Evolutionary conservation across 1,284 basidiomycete genomes (phyloP).

Genomic region (Sporisorium sorghi): DNA sequence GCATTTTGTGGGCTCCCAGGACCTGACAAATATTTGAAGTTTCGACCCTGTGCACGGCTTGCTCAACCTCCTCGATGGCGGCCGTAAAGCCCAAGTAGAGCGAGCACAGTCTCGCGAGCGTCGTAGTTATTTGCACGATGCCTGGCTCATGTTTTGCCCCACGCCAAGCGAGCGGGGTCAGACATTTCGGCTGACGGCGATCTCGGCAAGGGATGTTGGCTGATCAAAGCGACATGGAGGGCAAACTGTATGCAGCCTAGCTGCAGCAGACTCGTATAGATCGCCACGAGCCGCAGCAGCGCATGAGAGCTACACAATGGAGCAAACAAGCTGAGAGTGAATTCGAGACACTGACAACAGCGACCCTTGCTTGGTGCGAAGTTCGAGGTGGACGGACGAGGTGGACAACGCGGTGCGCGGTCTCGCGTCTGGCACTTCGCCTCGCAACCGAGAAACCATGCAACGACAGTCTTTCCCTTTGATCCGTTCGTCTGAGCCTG

Average conservation of each 20-base stretch:
- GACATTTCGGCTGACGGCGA: not conserved
- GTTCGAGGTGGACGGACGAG: no score
- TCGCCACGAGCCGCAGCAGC: no score
- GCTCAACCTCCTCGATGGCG: no score
- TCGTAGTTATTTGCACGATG: no score
- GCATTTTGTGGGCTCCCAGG: not conserved
- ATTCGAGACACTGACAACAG: constrained; percentile 5
- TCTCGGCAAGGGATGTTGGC: not conserved
- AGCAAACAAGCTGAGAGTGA: constrained; percentile 1
- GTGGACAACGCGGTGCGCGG: not conserved
- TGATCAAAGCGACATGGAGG: no score
- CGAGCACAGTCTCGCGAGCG: no score
- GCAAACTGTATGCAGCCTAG: not conserved
- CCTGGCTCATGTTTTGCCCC: not conserved
- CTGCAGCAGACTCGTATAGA: no score
- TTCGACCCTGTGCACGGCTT: no score
- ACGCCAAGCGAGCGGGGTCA: not conserved
- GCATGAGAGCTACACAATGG: no score
- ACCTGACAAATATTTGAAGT: not conserved
- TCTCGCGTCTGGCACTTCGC: constrained; percentile 1
- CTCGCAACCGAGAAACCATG: constrained; percentile 4
- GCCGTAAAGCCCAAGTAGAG: no score
- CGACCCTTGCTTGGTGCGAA: no score
- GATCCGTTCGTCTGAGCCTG: not conserved
- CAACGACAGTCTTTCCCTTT: not conserved